Percentiles rank a stretch among this genome's conserved stretches.
These are phyloP conservation scores for Solanum ossicruentum DNA, from an alignment of 257 asterid genomes.

Conservation along the genomic window DNA sequence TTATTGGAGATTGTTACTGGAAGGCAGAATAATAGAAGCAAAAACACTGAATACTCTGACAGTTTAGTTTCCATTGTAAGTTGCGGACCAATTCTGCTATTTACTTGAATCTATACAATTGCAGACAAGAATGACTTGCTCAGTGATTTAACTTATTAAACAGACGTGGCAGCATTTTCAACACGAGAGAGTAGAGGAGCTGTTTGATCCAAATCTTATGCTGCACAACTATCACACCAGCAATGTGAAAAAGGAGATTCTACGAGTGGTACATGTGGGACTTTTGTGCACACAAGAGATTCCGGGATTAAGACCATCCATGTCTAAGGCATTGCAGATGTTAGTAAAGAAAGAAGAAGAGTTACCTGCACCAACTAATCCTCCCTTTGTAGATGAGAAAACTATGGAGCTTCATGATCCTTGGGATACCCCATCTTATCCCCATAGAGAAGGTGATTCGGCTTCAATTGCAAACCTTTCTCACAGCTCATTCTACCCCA, in stretches of 20 bases:
- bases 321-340: conserved; percentile 61
- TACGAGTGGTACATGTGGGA: conserved; percentile 52
- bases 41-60: conserved; percentile 36
- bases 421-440: conserved; percentile 1
- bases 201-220: conserved; percentile 50
- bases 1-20: conserved; percentile 57
- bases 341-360: conserved; percentile 40
- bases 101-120: not conserved
- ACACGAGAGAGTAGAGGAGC: conserved; percentile 31
- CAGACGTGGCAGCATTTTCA: conserved; percentile 69
- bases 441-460: conserved; percentile 4
- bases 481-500: conserved; percentile 49
- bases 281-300: conserved; percentile 55
- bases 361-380: conserved; percentile 56
- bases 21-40: conserved; percentile 47
- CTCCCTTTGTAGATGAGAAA: conserved; percentile 56
- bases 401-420: conserved; percentile 41
- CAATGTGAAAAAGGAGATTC: conserved; percentile 22
- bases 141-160: not conserved
- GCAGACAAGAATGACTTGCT: not conserved
- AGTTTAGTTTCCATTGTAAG: conserved; percentile 48
- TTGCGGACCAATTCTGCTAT: not conserved
- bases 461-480: conserved; percentile 51
- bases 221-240: conserved; percentile 19
- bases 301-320: conserved; percentile 47